Evolutionary conservation across 2,329 filamentous ascomycete species (phyloP).

Genomic region (Phyllosticta capitalensis): DNA sequence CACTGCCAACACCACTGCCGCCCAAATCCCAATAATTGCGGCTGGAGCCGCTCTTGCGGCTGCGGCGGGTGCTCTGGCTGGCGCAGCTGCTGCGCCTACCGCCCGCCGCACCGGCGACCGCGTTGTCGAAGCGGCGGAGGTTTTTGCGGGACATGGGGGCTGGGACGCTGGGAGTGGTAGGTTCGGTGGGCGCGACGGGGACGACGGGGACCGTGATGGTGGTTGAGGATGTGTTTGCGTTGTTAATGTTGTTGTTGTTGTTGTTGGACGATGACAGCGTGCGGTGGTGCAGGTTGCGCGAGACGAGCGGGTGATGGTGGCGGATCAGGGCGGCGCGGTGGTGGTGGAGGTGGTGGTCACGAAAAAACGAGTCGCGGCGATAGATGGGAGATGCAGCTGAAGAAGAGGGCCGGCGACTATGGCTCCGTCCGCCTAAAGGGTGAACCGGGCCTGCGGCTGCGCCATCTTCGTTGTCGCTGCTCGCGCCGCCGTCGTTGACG

Average conservation of each 20-base stretch:
- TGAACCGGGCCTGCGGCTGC: neutral
- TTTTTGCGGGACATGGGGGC: neutral
- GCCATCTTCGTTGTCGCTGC: slow-evolving; percentile 13
- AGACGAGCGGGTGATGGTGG: slow-evolving; percentile 80
- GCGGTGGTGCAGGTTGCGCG: slow-evolving; percentile 30
- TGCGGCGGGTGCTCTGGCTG: slow-evolving; percentile 75
- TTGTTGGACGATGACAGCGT: slow-evolving; percentile 13
- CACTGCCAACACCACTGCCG: slow-evolving; percentile 60
- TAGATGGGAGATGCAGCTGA: neutral
- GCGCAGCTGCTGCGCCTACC: slow-evolving; percentile 60
- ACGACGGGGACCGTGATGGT: slow-evolving; percentile 13
- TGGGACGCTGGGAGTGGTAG: neutral
- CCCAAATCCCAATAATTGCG: slow-evolving; percentile 91
- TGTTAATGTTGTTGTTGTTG: slow-evolving; percentile 15
- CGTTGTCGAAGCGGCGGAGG: slow-evolving; percentile 6
- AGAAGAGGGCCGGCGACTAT: neutral
- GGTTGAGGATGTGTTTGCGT: slow-evolving; percentile 14
- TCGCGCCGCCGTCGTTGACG: slow-evolving; percentile 14
- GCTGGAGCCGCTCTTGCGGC: slow-evolving; percentile 58
- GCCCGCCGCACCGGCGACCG: neutral
- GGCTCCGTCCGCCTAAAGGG: neutral
- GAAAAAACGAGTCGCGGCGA: neutral
- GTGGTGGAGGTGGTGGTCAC: slow-evolving; percentile 11
- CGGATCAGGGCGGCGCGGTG: slow-evolving; percentile 69
- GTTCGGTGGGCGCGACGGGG: neutral